Base-by-base conservation (phyloP, 2,329 filamentous ascomycete genomes). In the Knufia petricola region DNA sequence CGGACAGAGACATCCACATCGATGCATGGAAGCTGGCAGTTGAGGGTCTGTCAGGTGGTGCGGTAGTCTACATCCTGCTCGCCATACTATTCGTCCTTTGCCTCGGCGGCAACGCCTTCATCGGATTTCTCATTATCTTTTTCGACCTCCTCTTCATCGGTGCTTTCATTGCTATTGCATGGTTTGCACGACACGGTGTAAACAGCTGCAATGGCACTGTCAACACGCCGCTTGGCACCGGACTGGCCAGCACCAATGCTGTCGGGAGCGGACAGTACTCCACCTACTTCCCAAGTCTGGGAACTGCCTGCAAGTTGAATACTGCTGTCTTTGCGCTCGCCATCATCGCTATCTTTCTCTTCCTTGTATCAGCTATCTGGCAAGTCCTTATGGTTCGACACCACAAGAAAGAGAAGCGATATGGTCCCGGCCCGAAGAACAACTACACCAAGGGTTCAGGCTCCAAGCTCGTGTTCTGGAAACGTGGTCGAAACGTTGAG, bases 291-390 rank as follows among this genome's bases (percentile, higher is more conserved):
- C 57, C 55, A 8, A 69, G 63, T 23, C 67, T 76, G 38, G 65
- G 67, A n/a, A 77, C 78, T 52, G 80, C 83, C 1, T 95, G 89
- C 71, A 74, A 74, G 51, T 70, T 95, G 57, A 79, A 94, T 67
- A 86, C 81, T 43, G 87, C 82, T 38, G 77, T 74, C 52, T 82
- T 95, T 55, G 84, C 85, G 2, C 81, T 92, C 13, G 71, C 88
- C 24, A 84, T 95, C 52, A 77, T 88, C 49, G 84, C 76, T 60
- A 80, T 85, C 81, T 88, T 85, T 69, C 81, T 90, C 66, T 92
- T 90, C 74, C 62, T 87, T 59, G 61, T 86, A 60, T 86, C 85
- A 43, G 79, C 85, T 46, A 63, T 81, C 50, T 72, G 84, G 54
- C 85, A 90, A 60, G 55, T 87, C 44, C 71, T 75, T 43, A 76